Percentiles rank a stretch among this genome's conserved stretches.
phyloP scores from a whole-genome alignment of 1,284 basidiomycete species.

The Schizophyllum commune region DNA sequence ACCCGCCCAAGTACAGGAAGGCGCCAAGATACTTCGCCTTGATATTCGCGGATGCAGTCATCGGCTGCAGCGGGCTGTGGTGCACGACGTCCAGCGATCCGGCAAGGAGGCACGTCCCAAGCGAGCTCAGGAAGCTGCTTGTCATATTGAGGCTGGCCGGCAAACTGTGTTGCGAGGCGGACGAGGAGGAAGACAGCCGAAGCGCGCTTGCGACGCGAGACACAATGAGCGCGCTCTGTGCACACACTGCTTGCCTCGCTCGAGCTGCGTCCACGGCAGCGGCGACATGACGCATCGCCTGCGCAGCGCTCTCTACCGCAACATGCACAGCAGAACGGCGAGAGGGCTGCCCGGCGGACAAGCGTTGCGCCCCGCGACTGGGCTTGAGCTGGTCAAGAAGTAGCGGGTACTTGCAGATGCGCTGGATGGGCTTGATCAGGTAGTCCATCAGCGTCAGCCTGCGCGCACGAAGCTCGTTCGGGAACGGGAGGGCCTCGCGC shows the following conservation, averaged over 20 bases:
- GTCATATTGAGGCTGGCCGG: slow-evolving; percentile 26
- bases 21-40: slow-evolving; percentile 84
- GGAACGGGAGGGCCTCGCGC: slow-evolving; percentile 13
- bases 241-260: slow-evolving; percentile 55
- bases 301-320: slow-evolving; percentile 44
- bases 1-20: slow-evolving; percentile 81
- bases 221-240: slow-evolving; percentile 62
- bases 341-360: slow-evolving; percentile 13
- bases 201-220: slow-evolving; percentile 43
- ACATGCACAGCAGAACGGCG: slow-evolving; percentile 29
- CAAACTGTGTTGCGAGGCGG: slow-evolving; percentile 19
- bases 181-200: slow-evolving; percentile 16
- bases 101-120: slow-evolving; percentile 70
- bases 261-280: slow-evolving; percentile 57
- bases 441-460: slow-evolving; percentile 71
- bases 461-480: slow-evolving; percentile 25
- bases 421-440: slow-evolving; percentile 84
- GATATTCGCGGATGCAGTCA: slow-evolving; percentile 36
- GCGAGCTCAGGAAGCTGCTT: slow-evolving; percentile 52
- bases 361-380: slow-evolving; percentile 21
- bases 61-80: slow-evolving; percentile 35
- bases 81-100: slow-evolving; percentile 82
- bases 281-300: slow-evolving; percentile 55
- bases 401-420: slow-evolving; percentile 88
- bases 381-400: slow-evolving; percentile 70